Conservation (phyloP, 1,284 basidiomycete species). For the Testicularia cyperi region DNA sequence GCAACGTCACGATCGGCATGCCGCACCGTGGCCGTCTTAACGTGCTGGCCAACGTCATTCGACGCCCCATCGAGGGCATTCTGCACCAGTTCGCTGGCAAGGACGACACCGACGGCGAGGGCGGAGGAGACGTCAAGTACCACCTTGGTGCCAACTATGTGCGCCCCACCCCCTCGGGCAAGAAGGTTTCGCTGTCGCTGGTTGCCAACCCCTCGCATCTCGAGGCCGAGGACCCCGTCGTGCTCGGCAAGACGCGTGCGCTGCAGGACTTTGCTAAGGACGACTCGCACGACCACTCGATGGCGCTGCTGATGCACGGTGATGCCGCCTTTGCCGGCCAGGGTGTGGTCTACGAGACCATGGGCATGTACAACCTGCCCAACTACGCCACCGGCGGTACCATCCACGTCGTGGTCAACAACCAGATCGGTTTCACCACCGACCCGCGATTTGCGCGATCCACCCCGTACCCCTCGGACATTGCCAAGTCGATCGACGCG, state of each 20-base stretch:
- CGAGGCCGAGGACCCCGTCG: conserved; percentile 95
- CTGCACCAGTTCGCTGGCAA: conserved; percentile 87
- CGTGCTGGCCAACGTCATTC: conserved; percentile 95
- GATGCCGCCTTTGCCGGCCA: conserved; percentile 99
- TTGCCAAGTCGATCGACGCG: conserved; percentile 96
- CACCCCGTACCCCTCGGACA: conserved; percentile 97
- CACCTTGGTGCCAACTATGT: conserved; percentile 98
- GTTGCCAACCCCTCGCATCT: conserved; percentile 98
- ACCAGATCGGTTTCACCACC: conserved; percentile 99
- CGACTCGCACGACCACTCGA: conserved; percentile 65
- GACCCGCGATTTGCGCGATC: conserved; percentile 96
- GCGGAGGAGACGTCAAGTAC: conserved; percentile 98
- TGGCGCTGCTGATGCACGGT: conserved; percentile 94
- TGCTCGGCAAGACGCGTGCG: conserved; percentile 93
- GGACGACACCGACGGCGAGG: conserved; percentile 56
- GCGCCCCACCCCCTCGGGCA: conserved; percentile 93
- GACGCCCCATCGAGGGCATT: conserved; percentile 97
- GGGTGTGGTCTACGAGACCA: conserved; percentile 98
- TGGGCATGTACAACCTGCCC: conserved; percentile 95
- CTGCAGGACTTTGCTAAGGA: conserved; percentile 94
- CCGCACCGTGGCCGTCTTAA: conserved; percentile 98
- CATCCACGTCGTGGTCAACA: conserved; percentile 98
- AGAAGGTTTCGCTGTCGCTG: conserved; percentile 94
- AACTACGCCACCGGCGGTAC: conserved; percentile 97
- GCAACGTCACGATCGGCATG: conserved; percentile 97